Conservation (phyloP, 192 early-diverging fungal species). For the Coemansia sp. region DNA sequence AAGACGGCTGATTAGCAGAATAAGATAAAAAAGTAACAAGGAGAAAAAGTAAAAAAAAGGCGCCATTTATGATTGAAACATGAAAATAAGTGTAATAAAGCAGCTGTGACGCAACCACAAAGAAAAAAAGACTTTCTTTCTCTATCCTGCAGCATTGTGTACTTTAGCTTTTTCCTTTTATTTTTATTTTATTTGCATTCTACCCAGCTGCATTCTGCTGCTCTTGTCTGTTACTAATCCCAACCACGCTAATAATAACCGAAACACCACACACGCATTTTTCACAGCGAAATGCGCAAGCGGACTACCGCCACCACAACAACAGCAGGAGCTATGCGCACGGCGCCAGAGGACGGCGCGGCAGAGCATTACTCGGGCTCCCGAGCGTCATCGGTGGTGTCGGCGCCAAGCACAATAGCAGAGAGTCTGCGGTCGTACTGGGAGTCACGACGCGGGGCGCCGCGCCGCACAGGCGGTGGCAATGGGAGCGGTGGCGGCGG, state of each 20-base stretch:
- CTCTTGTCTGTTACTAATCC: not conserved
- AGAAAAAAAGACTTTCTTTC: no score
- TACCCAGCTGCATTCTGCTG: not conserved
- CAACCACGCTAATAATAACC: not conserved
- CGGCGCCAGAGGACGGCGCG: conserved; percentile 1
- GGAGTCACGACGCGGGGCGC: conserved; percentile 33
- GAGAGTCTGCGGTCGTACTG: conserved; percentile 51
- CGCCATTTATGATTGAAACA: not conserved
- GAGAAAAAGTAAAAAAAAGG: not conserved
- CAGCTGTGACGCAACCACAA: not conserved
- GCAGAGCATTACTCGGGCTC: conserved; percentile 16
- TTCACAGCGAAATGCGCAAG: not conserved
- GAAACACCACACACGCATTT: not conserved
- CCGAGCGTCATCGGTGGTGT: conserved; percentile 33
- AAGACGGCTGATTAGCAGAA: not conserved
- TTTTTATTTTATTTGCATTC: not conserved
- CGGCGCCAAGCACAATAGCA: conserved; percentile 47
- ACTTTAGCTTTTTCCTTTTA: not conserved
- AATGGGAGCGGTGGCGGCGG: not conserved
- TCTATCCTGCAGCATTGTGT: not conserved
- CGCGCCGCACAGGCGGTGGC: conserved; percentile 6
- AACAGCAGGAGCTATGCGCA: not conserved
- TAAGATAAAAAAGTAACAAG: not conserved
- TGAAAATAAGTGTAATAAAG: no score
- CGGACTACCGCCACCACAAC: not conserved